phyloP scores from a whole-genome alignment of 2,329 filamentous ascomycete genomes.

The Cladobotryum protrusum region DNA sequence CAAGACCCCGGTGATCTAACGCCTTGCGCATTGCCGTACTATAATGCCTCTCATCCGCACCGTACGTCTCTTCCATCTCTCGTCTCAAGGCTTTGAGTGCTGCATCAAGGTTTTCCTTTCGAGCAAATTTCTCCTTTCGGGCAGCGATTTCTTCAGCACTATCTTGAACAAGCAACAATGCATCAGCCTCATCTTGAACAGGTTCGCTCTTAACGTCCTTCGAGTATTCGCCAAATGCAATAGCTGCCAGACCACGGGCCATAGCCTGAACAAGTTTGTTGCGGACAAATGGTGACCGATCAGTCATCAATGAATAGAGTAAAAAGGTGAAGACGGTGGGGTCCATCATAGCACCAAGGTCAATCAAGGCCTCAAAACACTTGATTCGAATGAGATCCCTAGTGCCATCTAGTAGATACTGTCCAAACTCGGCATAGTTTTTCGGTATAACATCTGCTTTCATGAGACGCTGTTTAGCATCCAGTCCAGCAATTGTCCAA shows the following conservation, averaged over 20 bases:
- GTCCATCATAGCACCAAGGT: constrained; percentile 55
- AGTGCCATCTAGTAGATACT: constrained; percentile 60
- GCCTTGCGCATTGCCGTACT: constrained; percentile 39
- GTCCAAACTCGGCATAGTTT: constrained; percentile 50
- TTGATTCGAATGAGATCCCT: constrained; percentile 59
- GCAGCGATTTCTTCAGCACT: constrained; percentile 49
- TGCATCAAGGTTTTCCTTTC: constrained; percentile 56
- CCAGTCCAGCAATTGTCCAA: constrained; percentile 56
- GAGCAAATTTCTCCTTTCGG: constrained; percentile 55
- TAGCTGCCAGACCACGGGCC: constrained; percentile 52
- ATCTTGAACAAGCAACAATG: constrained; percentile 37
- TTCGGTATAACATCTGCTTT: constrained; percentile 54
- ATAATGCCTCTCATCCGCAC: constrained; percentile 31
- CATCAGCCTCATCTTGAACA: constrained; percentile 30
- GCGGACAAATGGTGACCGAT: constrained; percentile 58
- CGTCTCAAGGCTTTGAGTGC: constrained; percentile 41
- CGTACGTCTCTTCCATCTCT: constrained; percentile 39
- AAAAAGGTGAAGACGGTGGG: constrained; percentile 50
- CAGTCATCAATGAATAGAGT: constrained; percentile 52
- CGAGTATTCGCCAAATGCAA: constrained; percentile 57
- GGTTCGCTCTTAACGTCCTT: constrained; percentile 38
- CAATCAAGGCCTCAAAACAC: constrained; percentile 57
- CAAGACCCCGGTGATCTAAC: constrained; percentile 33
- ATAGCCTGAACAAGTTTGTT: constrained; percentile 54
- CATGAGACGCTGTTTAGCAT: constrained; percentile 58